A percentile compares a stretch with the other conserved stretches of the same genome.
Conservation (phyloP, 768 basidiomycete genomes). For the Collybiopsis confluens region DNA sequence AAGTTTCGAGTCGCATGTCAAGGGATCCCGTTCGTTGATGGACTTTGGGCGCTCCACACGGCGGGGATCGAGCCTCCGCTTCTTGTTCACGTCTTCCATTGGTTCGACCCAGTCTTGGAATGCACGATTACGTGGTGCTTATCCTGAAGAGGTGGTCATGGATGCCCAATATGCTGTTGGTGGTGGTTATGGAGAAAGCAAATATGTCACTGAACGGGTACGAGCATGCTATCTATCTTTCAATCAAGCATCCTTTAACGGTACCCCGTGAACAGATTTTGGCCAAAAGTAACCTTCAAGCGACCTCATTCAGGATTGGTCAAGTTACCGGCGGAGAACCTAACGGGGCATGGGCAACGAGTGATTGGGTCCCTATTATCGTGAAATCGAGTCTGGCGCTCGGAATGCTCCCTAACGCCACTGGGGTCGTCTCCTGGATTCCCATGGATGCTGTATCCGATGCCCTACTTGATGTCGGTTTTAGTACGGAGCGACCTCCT, state of each 20-base stretch:
- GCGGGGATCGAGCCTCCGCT: constrained; percentile 10
- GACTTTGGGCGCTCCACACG: constrained; percentile 21
- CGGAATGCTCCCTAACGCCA: background rate
- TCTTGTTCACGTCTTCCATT: constrained; percentile 28
- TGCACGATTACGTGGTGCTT: constrained; percentile 13
- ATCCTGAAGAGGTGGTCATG: constrained; percentile 21
- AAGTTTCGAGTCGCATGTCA: constrained; percentile 35
- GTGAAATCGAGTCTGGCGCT: constrained; percentile 30
- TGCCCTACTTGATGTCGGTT: background rate
- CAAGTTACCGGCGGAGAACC: constrained; percentile 31
- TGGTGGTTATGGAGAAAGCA: constrained; percentile 31
- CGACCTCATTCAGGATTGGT: constrained; percentile 29
- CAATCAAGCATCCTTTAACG: background rate
- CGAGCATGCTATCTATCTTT: background rate
- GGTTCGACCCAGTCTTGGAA: constrained; percentile 20
- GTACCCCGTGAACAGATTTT: constrained; percentile 17
- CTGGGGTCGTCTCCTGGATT: background rate
- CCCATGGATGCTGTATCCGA: background rate
- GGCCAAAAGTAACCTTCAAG: constrained; percentile 24
- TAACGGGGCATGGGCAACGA: constrained; percentile 34
- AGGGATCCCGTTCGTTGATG: constrained; percentile 32
- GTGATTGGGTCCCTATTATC: constrained; percentile 36
- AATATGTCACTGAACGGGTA: constrained; percentile 33
- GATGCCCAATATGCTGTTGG: constrained; percentile 23
- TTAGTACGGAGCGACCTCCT: background rate